phyloP scores from a whole-genome alignment of 345 rosid genomes.

The Bruguiera parviflora region DNA sequence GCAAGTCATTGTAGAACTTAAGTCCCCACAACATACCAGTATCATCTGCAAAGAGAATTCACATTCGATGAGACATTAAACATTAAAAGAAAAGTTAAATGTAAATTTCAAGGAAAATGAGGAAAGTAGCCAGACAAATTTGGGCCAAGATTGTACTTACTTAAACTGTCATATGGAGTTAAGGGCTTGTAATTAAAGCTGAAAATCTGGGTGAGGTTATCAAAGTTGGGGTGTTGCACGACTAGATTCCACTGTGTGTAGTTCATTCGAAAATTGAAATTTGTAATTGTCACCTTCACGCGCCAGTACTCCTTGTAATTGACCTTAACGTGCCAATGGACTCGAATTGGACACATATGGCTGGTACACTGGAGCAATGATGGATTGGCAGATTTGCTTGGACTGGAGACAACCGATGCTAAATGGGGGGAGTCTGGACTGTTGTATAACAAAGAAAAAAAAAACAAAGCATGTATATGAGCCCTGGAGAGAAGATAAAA shows the following conservation, averaged over 20 bases:
- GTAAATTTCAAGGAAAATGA: neutral
- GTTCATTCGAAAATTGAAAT: conserved; percentile 3
- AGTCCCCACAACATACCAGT: neutral
- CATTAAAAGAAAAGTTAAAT: neutral
- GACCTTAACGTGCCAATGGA: conserved; percentile 6
- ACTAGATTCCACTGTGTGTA: conserved; percentile 3
- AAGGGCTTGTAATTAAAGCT: conserved; percentile 4
- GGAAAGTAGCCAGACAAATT: neutral
- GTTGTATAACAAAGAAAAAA: conserved; percentile 4
- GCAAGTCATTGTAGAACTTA: conserved; percentile 12
- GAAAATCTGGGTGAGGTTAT: conserved; percentile 1
- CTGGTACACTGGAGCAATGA: conserved; percentile 2
- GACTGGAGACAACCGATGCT: conserved; percentile 23
- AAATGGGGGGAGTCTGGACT: conserved; percentile 27
- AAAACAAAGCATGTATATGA: neutral
- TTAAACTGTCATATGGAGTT: neutral
- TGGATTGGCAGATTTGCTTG: conserved; percentile 5
- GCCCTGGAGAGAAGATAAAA: neutral
- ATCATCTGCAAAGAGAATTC: conserved; percentile 12
- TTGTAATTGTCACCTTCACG: conserved; percentile 1
- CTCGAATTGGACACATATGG: conserved; percentile 7
- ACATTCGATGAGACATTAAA: conserved; percentile 1
- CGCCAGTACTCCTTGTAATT: conserved; percentile 5
- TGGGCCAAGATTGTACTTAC: neutral
- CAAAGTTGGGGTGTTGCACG: conserved; percentile 6